Base-by-base conservation (phyloP, 2,329 filamentous ascomycete species). In the Phoma sp. region DNA sequence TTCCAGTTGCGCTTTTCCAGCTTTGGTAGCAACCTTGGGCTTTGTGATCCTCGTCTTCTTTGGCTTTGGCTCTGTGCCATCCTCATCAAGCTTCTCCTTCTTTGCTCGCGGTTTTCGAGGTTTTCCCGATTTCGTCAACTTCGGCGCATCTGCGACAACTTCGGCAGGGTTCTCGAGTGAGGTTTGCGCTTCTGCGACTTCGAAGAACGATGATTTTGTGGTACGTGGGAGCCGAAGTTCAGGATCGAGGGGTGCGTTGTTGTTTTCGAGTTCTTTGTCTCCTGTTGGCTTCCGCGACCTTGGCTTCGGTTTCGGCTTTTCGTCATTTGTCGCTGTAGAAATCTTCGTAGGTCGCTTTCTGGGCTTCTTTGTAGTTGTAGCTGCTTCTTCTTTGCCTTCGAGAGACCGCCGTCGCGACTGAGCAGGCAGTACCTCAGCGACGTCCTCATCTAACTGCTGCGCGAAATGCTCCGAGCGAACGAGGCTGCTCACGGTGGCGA, bases 401-500 rank as follows among this genome's bases (percentile, higher is more conserved):
- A 42, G 46, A 29, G 43, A 55, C 4, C 29, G 34, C 20, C 18
- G 46, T 9, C 39, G 47, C 30, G 48, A 49, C 21, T 56, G 53
- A n/a, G 42, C 51, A 12, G 47, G 25, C 11, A 52, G 50, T 51
- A 34, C 18, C 9, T 48, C 50, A n/a, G 33, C 38, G 20, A 36
- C 4, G 5, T 62, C 47, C 5, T 64, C 58, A 34, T 65, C 57
- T 1, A 55, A 25, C 7, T 60, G 59, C 11, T 67, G 57, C 28
- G 52, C 60, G 34, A 72, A 66, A 40, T 68, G 65, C 32, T 67
- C 62, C 2, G 68, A 68, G 48, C 61, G 64, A n/a, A 74, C 46
- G 14, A 76, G 53, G 46, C 66, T 71, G 45, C 60, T 59, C 6
- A 72, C 71, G 49, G 71, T 74, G 63, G 69, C 69, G 47, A 74